phyloP scores from a whole-genome alignment of 148 eudicot species.

The Rhododendron molle region DNA sequence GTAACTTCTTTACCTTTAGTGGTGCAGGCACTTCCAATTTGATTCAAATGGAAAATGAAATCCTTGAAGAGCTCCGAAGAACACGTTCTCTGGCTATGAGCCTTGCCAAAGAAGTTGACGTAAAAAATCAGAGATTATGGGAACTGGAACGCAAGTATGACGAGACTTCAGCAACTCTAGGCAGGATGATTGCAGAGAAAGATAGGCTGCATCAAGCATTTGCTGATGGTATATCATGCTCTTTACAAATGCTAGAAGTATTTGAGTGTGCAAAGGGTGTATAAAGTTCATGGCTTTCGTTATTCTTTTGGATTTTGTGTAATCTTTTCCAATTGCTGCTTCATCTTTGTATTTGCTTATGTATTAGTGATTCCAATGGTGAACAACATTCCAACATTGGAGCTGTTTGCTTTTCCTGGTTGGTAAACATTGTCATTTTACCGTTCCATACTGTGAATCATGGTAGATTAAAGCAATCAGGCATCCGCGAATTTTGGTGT shows the following conservation, averaged over 20 bases:
- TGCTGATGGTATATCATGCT: conserved; percentile 17
- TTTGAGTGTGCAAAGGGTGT: neutral
- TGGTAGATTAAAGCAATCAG: neutral
- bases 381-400: neutral
- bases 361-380: neutral
- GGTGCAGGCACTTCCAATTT: neutral
- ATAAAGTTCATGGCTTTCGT: neutral
- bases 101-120: conserved; percentile 29
- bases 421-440: neutral
- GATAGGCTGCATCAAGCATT: conserved; percentile 29
- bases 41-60: conserved; percentile 15
- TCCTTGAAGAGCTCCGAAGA: conserved; percentile 18
- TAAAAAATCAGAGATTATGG: conserved; percentile 28
- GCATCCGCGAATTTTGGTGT: neutral
- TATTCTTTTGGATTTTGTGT: neutral
- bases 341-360: neutral
- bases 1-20: neutral
- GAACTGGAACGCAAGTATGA: conserved; percentile 23
- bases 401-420: neutral
- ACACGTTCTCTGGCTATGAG: conserved; percentile 24
- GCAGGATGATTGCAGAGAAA: conserved; percentile 29
- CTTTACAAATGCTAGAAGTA: neutral
- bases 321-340: neutral
- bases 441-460: neutral
- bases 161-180: conserved; percentile 24